Percentiles rank a stretch among this genome's conserved stretches.
Conservation (phyloP, 305 asterid species). For the Andrographis paniculata region DNA sequence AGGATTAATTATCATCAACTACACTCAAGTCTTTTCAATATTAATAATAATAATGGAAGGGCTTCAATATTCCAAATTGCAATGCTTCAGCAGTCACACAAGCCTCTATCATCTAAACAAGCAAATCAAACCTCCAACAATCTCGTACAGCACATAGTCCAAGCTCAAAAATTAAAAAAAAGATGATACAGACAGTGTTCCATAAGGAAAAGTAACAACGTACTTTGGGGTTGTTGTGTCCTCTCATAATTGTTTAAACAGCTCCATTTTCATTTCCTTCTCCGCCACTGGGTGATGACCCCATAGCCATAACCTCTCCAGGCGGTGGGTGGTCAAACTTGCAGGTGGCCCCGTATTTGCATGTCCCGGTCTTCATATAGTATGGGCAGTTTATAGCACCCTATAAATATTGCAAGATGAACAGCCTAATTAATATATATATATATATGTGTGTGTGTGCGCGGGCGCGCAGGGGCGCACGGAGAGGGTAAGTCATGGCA, state of each 20-base stretch:
- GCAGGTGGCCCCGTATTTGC: slow-evolving; percentile 84
- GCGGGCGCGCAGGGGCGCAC: too few relatives aligned
- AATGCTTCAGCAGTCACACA: too few relatives aligned
- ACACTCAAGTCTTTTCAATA: too few relatives aligned
- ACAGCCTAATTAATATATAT: too few relatives aligned
- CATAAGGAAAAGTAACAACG: neutral
- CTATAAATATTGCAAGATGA: slow-evolving; percentile 35
- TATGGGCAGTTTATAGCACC: slow-evolving; percentile 87
- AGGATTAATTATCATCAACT: too few relatives aligned
- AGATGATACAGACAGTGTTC: neutral
- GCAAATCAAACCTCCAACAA: neutral
- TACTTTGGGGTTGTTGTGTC: slow-evolving; percentile 1
- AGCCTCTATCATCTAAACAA: neutral
- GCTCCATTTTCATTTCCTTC: slow-evolving; percentile 23
- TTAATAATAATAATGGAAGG: too few relatives aligned
- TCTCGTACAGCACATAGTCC: neutral
- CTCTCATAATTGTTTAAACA: slow-evolving; percentile 11
- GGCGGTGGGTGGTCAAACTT: slow-evolving; percentile 95
- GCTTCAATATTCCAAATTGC: neutral
- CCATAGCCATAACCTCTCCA: slow-evolving; percentile 68
- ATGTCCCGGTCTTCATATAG: slow-evolving; percentile 92
- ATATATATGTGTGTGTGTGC: too few relatives aligned
- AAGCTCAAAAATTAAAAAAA: neutral
- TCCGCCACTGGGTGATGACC: neutral
- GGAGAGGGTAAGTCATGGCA: too few relatives aligned